Evolutionary conservation across 176 grass and related monocot species (phyloP), one percentile per base, ranked within the genome.

Genomic region (Typha latifolia): DNA sequence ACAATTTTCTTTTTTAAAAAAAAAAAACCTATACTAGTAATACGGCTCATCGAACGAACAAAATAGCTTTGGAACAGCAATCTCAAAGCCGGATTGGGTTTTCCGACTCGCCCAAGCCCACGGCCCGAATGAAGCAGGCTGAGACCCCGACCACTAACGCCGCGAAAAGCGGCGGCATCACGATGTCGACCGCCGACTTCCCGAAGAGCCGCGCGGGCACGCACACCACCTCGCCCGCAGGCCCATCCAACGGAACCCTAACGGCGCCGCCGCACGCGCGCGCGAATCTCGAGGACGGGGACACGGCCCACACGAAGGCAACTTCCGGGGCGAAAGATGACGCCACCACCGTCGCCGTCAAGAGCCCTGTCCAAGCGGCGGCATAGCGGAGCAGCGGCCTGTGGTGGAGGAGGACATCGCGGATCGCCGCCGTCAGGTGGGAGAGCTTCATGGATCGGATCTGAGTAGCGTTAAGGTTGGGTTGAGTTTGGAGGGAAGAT

Each of bases 111-210:
- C 82, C 75, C 62, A 87, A 34, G 16, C 82, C 84, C 32, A 96
- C 66, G 43, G 92, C 82, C 13, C 79, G 81, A 64, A 96, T 80
- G 72, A 96, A 91, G 75, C 66, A 80, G 0, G 92, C 78, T 7
- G 92, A 91, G 2, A 79, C 88, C 21, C 85, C 83, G 14, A 97
- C 88, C 19, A 85, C 78, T 69, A 97, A 76, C 7, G 82, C 85
- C 4, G 88, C 85, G 70, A 96, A 96, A 0, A 67, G 76, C 24
- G 93, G 93, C 24, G 82, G 88, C 49, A 96, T 79, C 16, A 96
- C 47, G 55, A 83, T 49, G 83, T 90, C 87, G 55, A 56, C 18
- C 49, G 22, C 43, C 19, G 83, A 86, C 10, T 71, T 64, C 29
- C 3, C 62, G 10, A 81, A 78, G 77, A 91, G 73, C 67, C 80